Evolutionary conservation across 2,329 filamentous ascomycete genomes (phyloP).

Genomic region (Diplodia sapinea): DNA sequence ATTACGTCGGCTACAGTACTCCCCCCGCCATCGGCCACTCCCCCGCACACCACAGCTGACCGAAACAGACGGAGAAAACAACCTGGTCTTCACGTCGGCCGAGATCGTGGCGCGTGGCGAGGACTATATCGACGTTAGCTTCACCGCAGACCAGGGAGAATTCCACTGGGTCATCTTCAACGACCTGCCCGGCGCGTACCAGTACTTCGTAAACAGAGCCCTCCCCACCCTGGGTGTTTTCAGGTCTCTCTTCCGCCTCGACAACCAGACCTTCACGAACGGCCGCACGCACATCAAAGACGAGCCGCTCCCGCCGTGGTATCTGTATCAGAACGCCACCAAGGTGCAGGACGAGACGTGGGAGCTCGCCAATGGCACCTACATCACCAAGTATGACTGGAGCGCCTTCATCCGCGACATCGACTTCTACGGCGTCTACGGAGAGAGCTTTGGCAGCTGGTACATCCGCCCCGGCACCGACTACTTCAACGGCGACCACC

Average conservation of each 20-base stretch:
- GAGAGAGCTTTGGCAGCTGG: constrained; percentile 57
- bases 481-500: constrained; percentile 55
- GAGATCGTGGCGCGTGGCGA: constrained; percentile 40
- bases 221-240: constrained; percentile 58
- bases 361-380: constrained; percentile 54
- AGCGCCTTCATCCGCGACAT: constrained; percentile 49
- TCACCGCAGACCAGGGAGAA: constrained; percentile 55
- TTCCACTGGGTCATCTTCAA: constrained; percentile 61
- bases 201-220: constrained; percentile 60
- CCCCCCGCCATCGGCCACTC: too few relatives aligned
- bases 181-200: constrained; percentile 57
- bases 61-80: constrained; percentile 52
- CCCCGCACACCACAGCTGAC: background rate
- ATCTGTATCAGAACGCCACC: constrained; percentile 51
- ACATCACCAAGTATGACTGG: constrained; percentile 61
- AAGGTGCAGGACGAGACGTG: constrained; percentile 63
- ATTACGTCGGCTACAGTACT: constrained; percentile 55
- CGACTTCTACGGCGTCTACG: constrained; percentile 59
- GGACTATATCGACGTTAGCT: constrained; percentile 57
- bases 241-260: constrained; percentile 57
- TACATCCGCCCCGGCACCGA: constrained; percentile 47
- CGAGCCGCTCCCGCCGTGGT: constrained; percentile 52
- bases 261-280: constrained; percentile 56
- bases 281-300: constrained; percentile 56
- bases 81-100: constrained; percentile 57